Conservation (phyloP, 306 rosid species). For the Pyrus communis region DNA sequence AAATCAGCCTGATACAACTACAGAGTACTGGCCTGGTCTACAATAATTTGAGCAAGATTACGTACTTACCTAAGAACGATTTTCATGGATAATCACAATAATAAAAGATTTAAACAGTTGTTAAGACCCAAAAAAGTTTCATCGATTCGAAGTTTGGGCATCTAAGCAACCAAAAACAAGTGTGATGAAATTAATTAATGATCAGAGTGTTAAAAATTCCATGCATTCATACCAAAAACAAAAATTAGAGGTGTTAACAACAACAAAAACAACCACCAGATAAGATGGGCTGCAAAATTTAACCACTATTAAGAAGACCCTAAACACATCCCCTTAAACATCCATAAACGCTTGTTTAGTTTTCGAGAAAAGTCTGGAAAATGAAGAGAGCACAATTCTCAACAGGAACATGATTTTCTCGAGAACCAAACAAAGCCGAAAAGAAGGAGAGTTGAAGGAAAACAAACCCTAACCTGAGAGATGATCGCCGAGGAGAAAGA, state of each 20-base stretch:
- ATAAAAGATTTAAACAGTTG: no score
- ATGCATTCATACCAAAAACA: not conserved
- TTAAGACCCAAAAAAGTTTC: not conserved
- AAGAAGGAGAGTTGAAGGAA: no score
- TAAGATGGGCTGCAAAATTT: not conserved
- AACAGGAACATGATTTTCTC: not conserved
- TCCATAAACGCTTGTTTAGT: not conserved
- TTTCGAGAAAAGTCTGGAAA: not conserved
- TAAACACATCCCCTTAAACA: not conserved
- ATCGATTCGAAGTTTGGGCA: not conserved
- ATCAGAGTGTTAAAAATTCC: not conserved
- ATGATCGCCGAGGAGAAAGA: conserved; percentile 10
- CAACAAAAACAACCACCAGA: not conserved
- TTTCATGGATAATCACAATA: not conserved
- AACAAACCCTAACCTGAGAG: conserved; percentile 25
- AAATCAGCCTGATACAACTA: not conserved
- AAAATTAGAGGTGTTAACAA: not conserved
- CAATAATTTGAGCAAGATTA: not conserved
- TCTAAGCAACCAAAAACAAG: not conserved
- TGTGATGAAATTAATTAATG: not conserved
- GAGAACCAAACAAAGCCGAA: not conserved
- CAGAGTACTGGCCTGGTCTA: not conserved
- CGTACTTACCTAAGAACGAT: not conserved
- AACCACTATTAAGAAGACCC: not conserved
- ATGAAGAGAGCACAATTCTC: not conserved